Evolutionary conservation across 768 basidiomycete species (phyloP), one percentile per base, ranked within the genome.

Genomic region (Nidularia sp.): DNA sequence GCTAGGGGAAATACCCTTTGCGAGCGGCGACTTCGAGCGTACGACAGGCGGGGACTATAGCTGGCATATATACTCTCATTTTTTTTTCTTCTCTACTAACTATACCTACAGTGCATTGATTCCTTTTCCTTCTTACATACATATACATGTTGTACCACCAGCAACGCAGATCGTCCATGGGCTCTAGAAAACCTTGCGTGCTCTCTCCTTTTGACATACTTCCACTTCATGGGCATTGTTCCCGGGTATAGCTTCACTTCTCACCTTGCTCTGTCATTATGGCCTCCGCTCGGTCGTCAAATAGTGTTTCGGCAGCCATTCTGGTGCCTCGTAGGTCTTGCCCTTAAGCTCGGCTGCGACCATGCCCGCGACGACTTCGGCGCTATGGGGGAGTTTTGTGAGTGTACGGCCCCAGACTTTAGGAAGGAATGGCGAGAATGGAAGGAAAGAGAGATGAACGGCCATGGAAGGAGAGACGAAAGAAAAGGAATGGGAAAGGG

Each of bases 71-170:
- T 29, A 29, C 25, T 29, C 25, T 29, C 25, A 29, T 29, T 29
- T 29, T 29, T 29, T 4, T 29, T 29, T 29, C 25, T 29, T 29
- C 4, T 29, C 25, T 29, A 29, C 25, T 29, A 29, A 29, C 25
- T 29, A 29, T 29, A 29, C 25, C 25, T 46, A 32, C 57, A 54
- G 29, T 62, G 57, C 13, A n/a, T 45, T 49, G 7, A 48, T 41
- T 41, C 15, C 39, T 15, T 12, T 41, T 41, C 39, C 39, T 41
- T 41, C 5, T 5, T 41, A 41, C 39, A 41, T 41, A 41, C 39
- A 41, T 41, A 10, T 15, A 12, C 39, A 41, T 41, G 39, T 41
- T 41, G 39, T 41, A 41, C 39, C 4, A 29, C 25, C 25, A 29
- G 25, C 25, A 29, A 29, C 25, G 25, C 10, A 41, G 39, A 41